A percentile compares a stretch with the other conserved stretches of the same genome.
phyloP scores from a whole-genome alignment of 371 early-diverging fungal species.

The Mucor irregularis region DNA sequence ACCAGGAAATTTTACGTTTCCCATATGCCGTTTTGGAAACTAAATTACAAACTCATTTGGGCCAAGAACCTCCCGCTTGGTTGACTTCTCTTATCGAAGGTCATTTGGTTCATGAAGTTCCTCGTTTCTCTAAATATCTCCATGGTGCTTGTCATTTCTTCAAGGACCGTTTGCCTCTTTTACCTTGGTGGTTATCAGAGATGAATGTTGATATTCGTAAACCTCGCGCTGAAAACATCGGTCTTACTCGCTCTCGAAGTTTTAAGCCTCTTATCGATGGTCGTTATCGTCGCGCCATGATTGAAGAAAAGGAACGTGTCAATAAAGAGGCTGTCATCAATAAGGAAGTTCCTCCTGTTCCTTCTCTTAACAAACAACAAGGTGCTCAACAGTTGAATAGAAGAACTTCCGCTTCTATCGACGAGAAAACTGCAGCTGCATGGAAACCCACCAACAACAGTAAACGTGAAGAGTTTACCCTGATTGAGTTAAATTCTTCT shows the following conservation, averaged over 20 bases:
- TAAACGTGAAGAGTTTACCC: conserved; percentile 15
- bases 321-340: conserved; percentile 21
- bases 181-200: conserved; percentile 55
- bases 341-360: conserved; percentile 1
- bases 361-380: not conserved
- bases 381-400: conserved; percentile 13
- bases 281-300: conserved; percentile 39
- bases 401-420: conserved; percentile 8
- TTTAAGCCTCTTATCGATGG: conserved; percentile 54
- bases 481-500: conserved; percentile 13
- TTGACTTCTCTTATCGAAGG: conserved; percentile 85
- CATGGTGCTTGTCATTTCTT: conserved; percentile 81
- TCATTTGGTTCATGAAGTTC: conserved; percentile 94
- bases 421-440: conserved; percentile 16
- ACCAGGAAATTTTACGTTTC: conserved; percentile 53
- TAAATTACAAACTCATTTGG: conserved; percentile 83
- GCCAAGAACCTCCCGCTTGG: conserved; percentile 94
- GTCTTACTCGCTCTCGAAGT: conserved; percentile 45
- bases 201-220: conserved; percentile 61
- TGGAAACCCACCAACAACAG: conserved; percentile 11
- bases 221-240: conserved; percentile 47
- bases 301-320: conserved; percentile 29
- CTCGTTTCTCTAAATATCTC: conserved; percentile 98
- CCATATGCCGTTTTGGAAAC: conserved; percentile 51
- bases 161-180: conserved; percentile 29